Evolutionary conservation across 805 yeast genomes (phyloP).

Genomic region (Wickerhamiella nectarea): DNA sequence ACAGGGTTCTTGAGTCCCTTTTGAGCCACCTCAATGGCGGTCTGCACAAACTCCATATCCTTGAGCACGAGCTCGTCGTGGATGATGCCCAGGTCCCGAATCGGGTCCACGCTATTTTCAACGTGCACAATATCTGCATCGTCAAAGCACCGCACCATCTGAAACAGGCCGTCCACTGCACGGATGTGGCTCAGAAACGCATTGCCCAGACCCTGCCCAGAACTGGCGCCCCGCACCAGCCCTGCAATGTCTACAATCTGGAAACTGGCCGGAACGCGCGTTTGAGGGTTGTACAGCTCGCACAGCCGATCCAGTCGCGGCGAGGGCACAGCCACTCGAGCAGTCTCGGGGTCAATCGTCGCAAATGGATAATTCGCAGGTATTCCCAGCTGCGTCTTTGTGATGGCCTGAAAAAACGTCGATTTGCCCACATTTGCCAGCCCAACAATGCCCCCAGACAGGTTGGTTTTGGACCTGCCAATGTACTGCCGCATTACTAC

Average conservation of each 20-base stretch:
- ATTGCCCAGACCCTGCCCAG: constrained; percentile 64
- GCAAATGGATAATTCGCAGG: constrained; percentile 99
- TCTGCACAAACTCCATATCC: constrained; percentile 52
- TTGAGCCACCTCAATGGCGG: constrained; percentile 41
- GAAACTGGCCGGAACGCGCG: constrained; percentile 40
- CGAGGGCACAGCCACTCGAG: constrained; percentile 88
- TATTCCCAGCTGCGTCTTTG: constrained; percentile 81
- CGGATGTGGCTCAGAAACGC: constrained; percentile 55
- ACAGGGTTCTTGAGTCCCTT: constrained; percentile 21
- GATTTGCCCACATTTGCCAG: constrained; percentile 77
- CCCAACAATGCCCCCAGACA: constrained; percentile 38
- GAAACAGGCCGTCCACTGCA: constrained; percentile 59
- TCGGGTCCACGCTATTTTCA: constrained; percentile 50
- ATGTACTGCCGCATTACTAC: constrained; percentile 8
- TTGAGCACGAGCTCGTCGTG: constrained; percentile 51
- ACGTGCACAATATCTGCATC: constrained; percentile 56
- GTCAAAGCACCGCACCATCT: constrained; percentile 50
- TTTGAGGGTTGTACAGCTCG: constrained; percentile 39
- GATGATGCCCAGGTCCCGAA: constrained; percentile 48
- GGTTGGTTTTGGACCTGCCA: constrained; percentile 18
- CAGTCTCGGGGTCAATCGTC: constrained; percentile 96
- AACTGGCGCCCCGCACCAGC: constrained; percentile 46
- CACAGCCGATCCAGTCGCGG: constrained; percentile 68
- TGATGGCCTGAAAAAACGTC: constrained; percentile 93
- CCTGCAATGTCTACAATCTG: constrained; percentile 61